phyloP scores from a whole-genome alignment of 805 yeast genomes.

The Starmera caribaea region DNA sequence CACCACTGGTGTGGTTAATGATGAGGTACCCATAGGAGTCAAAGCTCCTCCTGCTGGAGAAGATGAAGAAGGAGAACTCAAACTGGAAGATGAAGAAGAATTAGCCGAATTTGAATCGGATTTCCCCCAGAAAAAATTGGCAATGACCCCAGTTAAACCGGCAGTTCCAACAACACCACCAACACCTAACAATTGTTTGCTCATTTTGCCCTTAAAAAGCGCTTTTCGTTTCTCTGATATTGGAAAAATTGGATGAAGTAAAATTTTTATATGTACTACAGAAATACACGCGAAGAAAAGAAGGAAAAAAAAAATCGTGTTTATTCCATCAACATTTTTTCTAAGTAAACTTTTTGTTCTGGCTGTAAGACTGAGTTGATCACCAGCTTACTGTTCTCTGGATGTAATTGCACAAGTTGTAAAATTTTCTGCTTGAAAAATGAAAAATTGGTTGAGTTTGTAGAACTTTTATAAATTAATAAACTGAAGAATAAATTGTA shows the following conservation, averaged over 20 bases:
- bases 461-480: conserved; percentile 21
- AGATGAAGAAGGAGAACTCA: conserved; percentile 2
- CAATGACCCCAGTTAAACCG: conserved; percentile 22
- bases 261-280: too few relatives aligned
- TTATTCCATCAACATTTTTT: too few relatives aligned
- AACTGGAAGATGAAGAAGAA: conserved; percentile 1
- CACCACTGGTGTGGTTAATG: conserved; percentile 27
- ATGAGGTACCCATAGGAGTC: neutral
- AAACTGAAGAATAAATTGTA: conserved; percentile 28
- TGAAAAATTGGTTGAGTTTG: conserved; percentile 15
- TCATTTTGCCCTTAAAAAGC: too few relatives aligned
- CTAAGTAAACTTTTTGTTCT: conserved; percentile 23
- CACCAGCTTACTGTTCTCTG: conserved; percentile 38
- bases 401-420: conserved; percentile 33
- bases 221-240: too few relatives aligned
- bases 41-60: conserved; percentile 5
- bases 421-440: conserved; percentile 40
- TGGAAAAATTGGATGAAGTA: too few relatives aligned
- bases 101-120: conserved; percentile 5
- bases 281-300: too few relatives aligned
- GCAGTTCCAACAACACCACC: conserved; percentile 18
- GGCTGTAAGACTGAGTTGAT: conserved; percentile 28
- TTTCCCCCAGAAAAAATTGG: conserved; percentile 24
- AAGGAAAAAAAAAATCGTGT: too few relatives aligned
- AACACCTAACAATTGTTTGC: too few relatives aligned